phyloP scores from a whole-genome alignment of 1,139 yeast genomes.

The Scheffersomyces titani region DNA sequence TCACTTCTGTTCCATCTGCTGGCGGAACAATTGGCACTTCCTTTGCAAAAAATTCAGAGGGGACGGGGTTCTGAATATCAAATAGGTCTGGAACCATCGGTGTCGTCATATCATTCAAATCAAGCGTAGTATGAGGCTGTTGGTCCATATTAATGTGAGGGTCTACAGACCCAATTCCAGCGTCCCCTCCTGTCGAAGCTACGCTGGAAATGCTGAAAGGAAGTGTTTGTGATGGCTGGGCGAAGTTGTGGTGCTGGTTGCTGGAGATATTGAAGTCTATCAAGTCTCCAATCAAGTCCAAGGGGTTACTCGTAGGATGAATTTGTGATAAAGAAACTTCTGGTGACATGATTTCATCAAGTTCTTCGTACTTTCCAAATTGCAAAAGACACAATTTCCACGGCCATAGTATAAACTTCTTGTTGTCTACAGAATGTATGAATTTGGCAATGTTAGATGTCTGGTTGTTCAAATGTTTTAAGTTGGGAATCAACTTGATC shows the following conservation, averaged over 20 bases:
- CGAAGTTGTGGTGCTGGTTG: constrained; percentile 11
- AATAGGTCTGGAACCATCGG: constrained; percentile 26
- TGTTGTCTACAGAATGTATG: constrained; percentile 52
- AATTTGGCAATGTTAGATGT: constrained; percentile 64
- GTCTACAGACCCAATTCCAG: constrained; percentile 27
- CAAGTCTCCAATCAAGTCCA: constrained; percentile 36
- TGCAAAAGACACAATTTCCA: constrained; percentile 64
- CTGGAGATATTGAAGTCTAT: constrained; percentile 35
- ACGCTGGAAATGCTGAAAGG: constrained; percentile 31
- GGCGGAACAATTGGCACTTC: constrained; percentile 24
- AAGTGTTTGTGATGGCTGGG: constrained; percentile 6
- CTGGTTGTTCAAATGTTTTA: constrained; percentile 66
- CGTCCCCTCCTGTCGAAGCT: constrained; percentile 14
- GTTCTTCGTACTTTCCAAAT: constrained; percentile 28
- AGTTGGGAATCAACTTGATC: constrained; percentile 68
- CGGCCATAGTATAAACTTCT: constrained; percentile 71
- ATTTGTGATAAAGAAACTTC: neutral
- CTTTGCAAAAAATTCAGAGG: constrained; percentile 24
- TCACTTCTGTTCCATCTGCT: constrained; percentile 9
- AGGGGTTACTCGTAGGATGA: constrained; percentile 24
- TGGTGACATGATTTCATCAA: neutral
- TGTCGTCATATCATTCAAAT: constrained; percentile 14
- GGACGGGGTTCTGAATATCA: constrained; percentile 21
- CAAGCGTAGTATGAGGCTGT: constrained; percentile 9
- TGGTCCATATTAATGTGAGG: constrained; percentile 17